Base-by-base conservation (phyloP, 148 eudicot species). In the Polygonum aviculare region DNA sequence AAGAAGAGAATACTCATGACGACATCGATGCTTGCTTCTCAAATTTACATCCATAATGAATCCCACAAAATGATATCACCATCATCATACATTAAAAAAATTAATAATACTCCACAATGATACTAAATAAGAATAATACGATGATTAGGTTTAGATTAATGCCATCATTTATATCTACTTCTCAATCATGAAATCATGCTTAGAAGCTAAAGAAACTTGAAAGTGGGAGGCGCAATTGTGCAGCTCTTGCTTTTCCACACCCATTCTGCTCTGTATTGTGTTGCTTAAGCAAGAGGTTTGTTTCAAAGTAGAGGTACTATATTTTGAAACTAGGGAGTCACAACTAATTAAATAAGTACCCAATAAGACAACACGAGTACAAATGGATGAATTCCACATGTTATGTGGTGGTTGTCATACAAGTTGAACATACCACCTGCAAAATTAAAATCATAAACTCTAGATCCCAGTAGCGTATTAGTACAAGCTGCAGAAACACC, bases 131-230 rank as follows among this genome's bases (percentile, higher is more conserved):
- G 31, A 26, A 9, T 50, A 50, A 3, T 6, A 33, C 12, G 14
- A 22, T 39, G 19, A 63, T 18, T 36, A 39, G 67, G 57, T 67
- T 77, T 73, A 8, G 47, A 44, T 44, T 44, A 44, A 0, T 40
- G 7, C 7, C 5, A 44, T 44, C 41, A 77, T 14, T 49, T 74
- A 74, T 77, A 31, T 67, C 65, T 10, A 22, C 40, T 70, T 38
- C 49, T 44, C 38, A 44, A 72, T 72, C 75, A 72, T 72, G 75
- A 72, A 72, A 72, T 31, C 40, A 72, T 72, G 75, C 75, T 72
- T 72, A 72, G 52, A 72, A 72, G 75, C 52, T 72, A 72, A 72
- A 19, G 51, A 72, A 72, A 45, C 52, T 72, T 48, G 7, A 72
- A 48, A 41, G 54, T 45, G 74, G 33, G 50, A 44, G 74, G 1